Evolutionary conservation across 495 filamentous ascomycete genomes (phyloP), one percentile per base, ranked within the genome.

Genomic region (Podospora tetraspora): DNA sequence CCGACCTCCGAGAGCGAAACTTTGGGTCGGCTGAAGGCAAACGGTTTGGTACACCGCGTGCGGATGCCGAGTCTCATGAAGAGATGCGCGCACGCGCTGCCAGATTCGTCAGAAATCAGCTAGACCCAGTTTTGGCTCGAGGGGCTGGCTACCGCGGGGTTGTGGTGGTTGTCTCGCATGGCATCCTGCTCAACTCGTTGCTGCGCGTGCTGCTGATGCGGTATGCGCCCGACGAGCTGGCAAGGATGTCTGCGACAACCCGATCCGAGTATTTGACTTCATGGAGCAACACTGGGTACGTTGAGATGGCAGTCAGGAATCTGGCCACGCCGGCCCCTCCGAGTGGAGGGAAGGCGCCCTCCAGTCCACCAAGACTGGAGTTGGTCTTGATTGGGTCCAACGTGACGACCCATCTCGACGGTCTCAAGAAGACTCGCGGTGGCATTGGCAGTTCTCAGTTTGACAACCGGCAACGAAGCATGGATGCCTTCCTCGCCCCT

Each of bases 371-470:
- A n/a, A 52, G 43, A 8, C 43, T 52, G 7, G 43, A 52, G 43
- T 7, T 52, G 43, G 43, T 52, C 43, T 9, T 52, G 43, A 52
- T 52, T 8, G 43, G 16, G 19, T n/a, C 43, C 43, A 52, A 52
- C 43, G 19, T 52, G 43, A 52, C 43, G 1, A 52, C 19, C 16
- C 93, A 97, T 76, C 83, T 97, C 7, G 75, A 80, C 59, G 87
- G 88, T 30, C 80, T 96, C 58, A 92, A 89, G 74, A 89, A 91
- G 69, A 92, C 91, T 23, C 82, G 87, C 61, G 90, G 90, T 22
- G 91, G 91, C 3, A 89, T 96, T 67, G 91, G 91, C 30, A 93
- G 91, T 74, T 80, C 89, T 56, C 82, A 84, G 64, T 86, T 90
- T 76, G 92, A 97, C 72, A 83, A 83, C 29, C 84, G 82, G 19